Conservation (phyloP, 2,329 filamentous ascomycete species). For the Fusarium domesticum region DNA sequence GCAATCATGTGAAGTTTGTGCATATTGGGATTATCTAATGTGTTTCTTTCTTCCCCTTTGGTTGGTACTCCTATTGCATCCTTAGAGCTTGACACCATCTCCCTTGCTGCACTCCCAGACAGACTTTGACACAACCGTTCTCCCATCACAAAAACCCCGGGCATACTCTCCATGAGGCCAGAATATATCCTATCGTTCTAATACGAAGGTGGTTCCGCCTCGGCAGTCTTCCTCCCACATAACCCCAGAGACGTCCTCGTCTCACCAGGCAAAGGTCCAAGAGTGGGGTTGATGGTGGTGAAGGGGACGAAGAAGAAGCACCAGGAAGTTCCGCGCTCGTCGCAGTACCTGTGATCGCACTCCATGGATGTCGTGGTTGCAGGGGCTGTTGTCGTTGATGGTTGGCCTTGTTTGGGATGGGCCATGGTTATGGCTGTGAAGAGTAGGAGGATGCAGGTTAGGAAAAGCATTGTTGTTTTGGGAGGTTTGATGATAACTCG, state of each 20-base stretch:
- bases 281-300: conserved; percentile 33
- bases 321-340: conserved; percentile 34
- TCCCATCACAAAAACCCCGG: not conserved
- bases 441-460: conserved; percentile 5
- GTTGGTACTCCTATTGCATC: not conserved
- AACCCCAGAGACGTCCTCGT: conserved; percentile 32
- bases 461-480: not conserved
- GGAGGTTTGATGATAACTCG: too few relatives aligned
- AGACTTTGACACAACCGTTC: too few relatives aligned
- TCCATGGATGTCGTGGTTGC: conserved; percentile 16
- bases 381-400: conserved; percentile 7
- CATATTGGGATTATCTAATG: not conserved
- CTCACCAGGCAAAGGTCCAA: conserved; percentile 38
- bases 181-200: too few relatives aligned
- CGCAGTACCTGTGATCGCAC: conserved; percentile 39
- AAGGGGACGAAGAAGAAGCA: conserved; percentile 41
- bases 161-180: not conserved
- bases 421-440: conserved; percentile 7
- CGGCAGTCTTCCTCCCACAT: conserved; percentile 22
- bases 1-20: too few relatives aligned
- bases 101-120: too few relatives aligned
- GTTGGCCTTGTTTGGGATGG: conserved; percentile 5
- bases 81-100: too few relatives aligned
- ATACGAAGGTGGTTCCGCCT: not conserved
- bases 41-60: not conserved